Conservation (phyloP, 2,329 filamentous ascomycete species). For the Aspergillus pseudonomiae region DNA sequence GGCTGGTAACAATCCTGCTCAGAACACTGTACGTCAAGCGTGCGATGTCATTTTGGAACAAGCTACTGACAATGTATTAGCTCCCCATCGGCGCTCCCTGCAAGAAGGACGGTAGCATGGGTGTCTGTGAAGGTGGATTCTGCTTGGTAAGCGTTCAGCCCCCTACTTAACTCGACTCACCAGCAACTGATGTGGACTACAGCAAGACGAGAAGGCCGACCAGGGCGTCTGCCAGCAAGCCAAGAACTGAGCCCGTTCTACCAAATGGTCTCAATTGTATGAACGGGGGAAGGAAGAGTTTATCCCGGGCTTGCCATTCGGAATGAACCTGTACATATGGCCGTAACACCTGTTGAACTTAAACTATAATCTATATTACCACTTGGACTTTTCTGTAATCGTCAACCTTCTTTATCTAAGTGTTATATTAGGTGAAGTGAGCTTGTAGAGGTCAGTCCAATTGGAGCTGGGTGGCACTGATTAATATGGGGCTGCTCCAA, state of each 20-base stretch:
- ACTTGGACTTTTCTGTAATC: no score
- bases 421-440: neutral
- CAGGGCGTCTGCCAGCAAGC: slow-evolving; percentile 10
- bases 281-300: neutral
- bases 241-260: neutral
- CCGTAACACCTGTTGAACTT: neutral
- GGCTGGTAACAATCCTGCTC: neutral
- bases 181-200: neutral
- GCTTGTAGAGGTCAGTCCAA: no score
- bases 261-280: no score
- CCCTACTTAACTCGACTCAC: neutral
- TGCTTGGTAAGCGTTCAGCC: slow-evolving; percentile 9
- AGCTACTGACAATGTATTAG: neutral
- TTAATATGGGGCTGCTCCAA: no score
- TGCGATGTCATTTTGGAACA: neutral
- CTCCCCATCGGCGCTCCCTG: slow-evolving; percentile 10
- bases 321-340: neutral
- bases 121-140: slow-evolving; percentile 12
- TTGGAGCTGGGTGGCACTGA: no score
- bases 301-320: neutral
- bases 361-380: neutral
- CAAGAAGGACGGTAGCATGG: slow-evolving; percentile 16
- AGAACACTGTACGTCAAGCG: slow-evolving; percentile 9
- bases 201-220: slow-evolving; percentile 8
- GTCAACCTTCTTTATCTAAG: neutral